These are phyloP conservation scores for Fistulifera solaris DNA, from an alignment of 108 stramenopile species.

Conservation along the genomic window DNA sequence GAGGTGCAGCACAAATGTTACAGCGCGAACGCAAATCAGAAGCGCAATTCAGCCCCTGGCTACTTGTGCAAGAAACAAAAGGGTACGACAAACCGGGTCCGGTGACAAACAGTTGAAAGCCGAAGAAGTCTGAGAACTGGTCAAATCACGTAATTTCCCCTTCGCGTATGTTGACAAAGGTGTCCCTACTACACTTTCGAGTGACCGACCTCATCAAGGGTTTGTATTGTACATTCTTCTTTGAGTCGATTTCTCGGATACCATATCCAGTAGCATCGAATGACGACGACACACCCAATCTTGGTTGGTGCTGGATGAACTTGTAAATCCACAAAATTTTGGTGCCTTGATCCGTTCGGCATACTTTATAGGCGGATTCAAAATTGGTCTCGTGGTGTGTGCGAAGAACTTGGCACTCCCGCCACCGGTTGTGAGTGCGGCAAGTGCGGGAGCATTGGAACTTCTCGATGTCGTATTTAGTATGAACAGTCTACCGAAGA, in stretches of 20 bases:
- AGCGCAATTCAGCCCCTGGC: slow-evolving; percentile 52
- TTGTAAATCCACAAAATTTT: slow-evolving; percentile 88
- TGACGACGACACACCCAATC: slow-evolving; percentile 5
- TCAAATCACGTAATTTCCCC: slow-evolving; percentile 38
- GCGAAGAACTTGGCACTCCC: slow-evolving; percentile 84
- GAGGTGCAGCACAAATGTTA: slow-evolving; percentile 11
- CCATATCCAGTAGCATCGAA: slow-evolving; percentile 19
- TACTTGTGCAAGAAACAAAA: slow-evolving; percentile 52
- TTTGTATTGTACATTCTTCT: slow-evolving; percentile 43
- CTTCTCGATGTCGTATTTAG: slow-evolving; percentile 44
- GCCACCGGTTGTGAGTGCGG: slow-evolving; percentile 67
- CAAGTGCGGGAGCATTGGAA: slow-evolving; percentile 84
- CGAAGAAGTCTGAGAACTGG: slow-evolving; percentile 42
- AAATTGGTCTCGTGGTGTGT: slow-evolving; percentile 64
- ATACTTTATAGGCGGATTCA: slow-evolving; percentile 63
- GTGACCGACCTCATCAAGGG: slow-evolving; percentile 86
- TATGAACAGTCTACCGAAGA: slow-evolving; percentile 71
- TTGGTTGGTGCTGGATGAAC: slow-evolving; percentile 88
- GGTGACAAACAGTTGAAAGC: slow-evolving; percentile 39
- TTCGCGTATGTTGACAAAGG: slow-evolving; percentile 75
- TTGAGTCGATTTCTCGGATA: slow-evolving; percentile 40
- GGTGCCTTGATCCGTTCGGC: slow-evolving; percentile 68
- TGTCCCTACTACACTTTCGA: slow-evolving; percentile 65
- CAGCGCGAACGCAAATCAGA: slow-evolving; percentile 43
- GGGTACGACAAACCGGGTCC: slow-evolving; percentile 23